Evolutionary conservation across 805 yeast genomes (phyloP).

Genomic region (Wickerhamiella galacta): DNA sequence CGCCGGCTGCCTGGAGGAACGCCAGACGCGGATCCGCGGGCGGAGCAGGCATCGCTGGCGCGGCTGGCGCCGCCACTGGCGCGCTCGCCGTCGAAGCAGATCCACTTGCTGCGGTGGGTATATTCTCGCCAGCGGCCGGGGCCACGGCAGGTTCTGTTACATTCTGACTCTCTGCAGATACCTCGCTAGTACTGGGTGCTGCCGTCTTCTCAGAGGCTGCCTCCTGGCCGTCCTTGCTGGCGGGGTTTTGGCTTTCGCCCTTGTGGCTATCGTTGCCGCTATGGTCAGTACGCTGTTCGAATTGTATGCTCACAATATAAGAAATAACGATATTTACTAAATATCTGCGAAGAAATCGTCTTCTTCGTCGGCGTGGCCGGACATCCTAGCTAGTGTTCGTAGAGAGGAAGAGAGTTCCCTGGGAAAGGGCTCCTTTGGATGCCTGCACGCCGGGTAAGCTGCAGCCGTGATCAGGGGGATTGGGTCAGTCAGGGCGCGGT

Average conservation of each 20-base stretch:
- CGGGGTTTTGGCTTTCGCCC: conserved; percentile 14
- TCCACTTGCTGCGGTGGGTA: conserved; percentile 3
- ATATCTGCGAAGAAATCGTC: conserved; percentile 89
- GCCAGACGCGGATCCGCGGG: conserved; percentile 9
- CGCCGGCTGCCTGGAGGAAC: conserved; percentile 22
- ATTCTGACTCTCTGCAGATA: neutral
- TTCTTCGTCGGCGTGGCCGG: conserved; percentile 56
- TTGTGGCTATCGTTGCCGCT: conserved; percentile 21
- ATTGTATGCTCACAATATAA: conserved; percentile 13
- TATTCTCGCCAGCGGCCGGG: conserved; percentile 2
- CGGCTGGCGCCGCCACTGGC: neutral
- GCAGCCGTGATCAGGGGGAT: no score
- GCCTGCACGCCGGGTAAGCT: no score
- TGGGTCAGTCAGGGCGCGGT: no score
- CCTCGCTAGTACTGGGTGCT: neutral
- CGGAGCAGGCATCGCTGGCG: conserved; percentile 8
- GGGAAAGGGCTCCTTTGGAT: no score
- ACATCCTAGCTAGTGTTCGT: no score
- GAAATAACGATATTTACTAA: conserved; percentile 28
- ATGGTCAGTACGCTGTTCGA: conserved; percentile 16
- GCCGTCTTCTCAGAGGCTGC: neutral
- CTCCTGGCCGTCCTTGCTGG: neutral
- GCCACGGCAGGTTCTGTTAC: no score
- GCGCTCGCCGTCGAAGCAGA: neutral
- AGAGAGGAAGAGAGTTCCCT: no score